Base-by-base conservation (phyloP, 2,329 filamentous ascomycete species). In the Pyrenophora tritici-repentis region DNA sequence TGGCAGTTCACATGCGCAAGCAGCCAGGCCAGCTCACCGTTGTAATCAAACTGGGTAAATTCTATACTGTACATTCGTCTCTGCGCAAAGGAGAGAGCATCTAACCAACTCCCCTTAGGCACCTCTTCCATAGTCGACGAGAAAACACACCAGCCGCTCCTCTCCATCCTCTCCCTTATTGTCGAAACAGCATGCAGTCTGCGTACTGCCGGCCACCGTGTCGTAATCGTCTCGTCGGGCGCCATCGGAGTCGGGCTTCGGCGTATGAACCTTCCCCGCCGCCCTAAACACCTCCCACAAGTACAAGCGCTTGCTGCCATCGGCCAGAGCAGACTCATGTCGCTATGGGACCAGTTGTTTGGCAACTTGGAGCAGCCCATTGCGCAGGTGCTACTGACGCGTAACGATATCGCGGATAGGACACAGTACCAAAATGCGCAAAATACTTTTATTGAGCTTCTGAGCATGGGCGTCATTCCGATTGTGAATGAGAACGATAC, bases 401-500 rank as follows among this genome's bases (percentile, higher is more conserved):
- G 94, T 65, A 97, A 93, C 71, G 94, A 99, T 71, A 99, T 99
- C 75, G 90, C 92, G 37, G 93, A 97, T 85, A 87, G 91, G 53
- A 93, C 91, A 22, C 89, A 96, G 79, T 99, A 97, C 72, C 83
- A 92, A 58, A 99, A 99, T 77, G 94, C 94, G 0, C 91, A 97
- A 75, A 97, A 96, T 70, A 97, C 94, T 0, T 90, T 99, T 71
- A 83, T 86, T 44, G 91, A 96, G 73, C 82, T 97, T 39, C 79
- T 99, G 14, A 87, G 92, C 66, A 94, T 97, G 88, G 92, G 92
- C 2, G 93, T 97, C 20, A 95, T 99, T 57, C 94, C 94, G 8
- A 97, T 99, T 65, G 94, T 99, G 58, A 99, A 99, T 68, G 94
- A 99, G 76, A 99, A 99, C 74, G 94, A 99, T 73, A 99, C 94